Conservation (phyloP, 73 alveolate genomes). For the Uronychia setigera region DNA sequence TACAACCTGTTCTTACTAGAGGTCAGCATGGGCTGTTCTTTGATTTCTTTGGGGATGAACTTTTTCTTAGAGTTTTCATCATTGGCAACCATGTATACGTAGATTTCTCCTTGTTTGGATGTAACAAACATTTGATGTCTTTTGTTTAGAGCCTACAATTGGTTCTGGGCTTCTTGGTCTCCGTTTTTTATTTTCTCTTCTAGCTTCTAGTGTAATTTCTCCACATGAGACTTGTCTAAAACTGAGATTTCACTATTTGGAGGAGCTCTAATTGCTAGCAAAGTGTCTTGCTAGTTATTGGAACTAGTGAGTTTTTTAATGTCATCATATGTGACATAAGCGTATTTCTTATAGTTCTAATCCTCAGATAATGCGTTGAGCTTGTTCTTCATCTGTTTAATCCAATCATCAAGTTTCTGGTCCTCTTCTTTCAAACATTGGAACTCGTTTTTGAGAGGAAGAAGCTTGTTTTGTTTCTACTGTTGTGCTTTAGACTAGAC, state of each 20-base stretch:
- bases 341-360: constrained; percentile 42
- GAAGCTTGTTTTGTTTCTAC: not conserved
- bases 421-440: constrained; percentile 34
- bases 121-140: constrained; percentile 16
- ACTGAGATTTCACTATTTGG: constrained; percentile 49
- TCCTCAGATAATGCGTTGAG: constrained; percentile 43
- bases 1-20: not conserved
- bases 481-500: constrained; percentile 10
- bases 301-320: constrained; percentile 14
- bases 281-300: constrained; percentile 9
- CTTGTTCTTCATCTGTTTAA: constrained; percentile 4
- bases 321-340: constrained; percentile 65
- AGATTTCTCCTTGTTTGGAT: constrained; percentile 22
- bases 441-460: constrained; percentile 12
- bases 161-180: not conserved
- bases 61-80: not conserved
- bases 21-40: not conserved
- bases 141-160: not conserved
- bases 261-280: constrained; percentile 69
- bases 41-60: not conserved
- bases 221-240: constrained; percentile 9
- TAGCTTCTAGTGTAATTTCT: not conserved
- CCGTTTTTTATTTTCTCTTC: not conserved
- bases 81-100: constrained; percentile 28
- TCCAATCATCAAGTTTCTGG: constrained; percentile 21